Evolutionary conservation across 1,284 basidiomycete species (phyloP), one percentile per base, ranked within the genome.

Genomic region (Xanthoconium separans): DNA sequence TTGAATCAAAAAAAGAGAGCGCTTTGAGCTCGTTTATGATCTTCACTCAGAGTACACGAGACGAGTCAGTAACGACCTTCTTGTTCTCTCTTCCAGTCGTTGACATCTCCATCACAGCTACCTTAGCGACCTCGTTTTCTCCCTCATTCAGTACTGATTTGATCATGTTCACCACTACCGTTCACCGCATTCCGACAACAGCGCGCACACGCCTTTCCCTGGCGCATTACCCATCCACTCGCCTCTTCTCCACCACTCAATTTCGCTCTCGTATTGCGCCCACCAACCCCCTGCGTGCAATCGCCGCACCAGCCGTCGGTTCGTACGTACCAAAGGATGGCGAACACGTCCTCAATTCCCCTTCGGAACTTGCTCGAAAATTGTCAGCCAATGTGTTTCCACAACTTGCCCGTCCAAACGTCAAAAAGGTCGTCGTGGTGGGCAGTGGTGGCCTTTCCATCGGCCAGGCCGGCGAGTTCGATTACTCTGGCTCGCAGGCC

Each of bases 391-490:
- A 89, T 65, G 95, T 97, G 44, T 79, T 98, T 18, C 92, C 93
- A 39, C 90, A 91, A 65, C 78, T 95, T 34, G 85, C 88, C 37
- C 84, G 89, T 33, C 89, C 93, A 27, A 87, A 98, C 64, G 96
- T 99, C 45, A 88, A 91, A 71, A 97, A 96, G 71, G 97, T 99
- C 47, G 82, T 99, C 57, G 93, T 99, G 55, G 94, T 99, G 48
- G 97, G 97, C 59, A 93, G 89, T 60, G 97, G 97, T 66, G 97
- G 97, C 58, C 85, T 99, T 47, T 91, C 87, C 68, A 99, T 99
- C 60, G 97, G 97, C 43, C 97, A 99, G 74, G 97, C 97, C 6
- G 97, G 97, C 73, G 97, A 99, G 75, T 99, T 99, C 74, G 97
- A 99, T 74, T 99, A 99, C 75, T 98, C 95, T 29, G 97, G 91